These are phyloP conservation scores for Protomyces macrosporus DNA, from an alignment of 1,139 yeast species.

Conservation along the genomic window DNA sequence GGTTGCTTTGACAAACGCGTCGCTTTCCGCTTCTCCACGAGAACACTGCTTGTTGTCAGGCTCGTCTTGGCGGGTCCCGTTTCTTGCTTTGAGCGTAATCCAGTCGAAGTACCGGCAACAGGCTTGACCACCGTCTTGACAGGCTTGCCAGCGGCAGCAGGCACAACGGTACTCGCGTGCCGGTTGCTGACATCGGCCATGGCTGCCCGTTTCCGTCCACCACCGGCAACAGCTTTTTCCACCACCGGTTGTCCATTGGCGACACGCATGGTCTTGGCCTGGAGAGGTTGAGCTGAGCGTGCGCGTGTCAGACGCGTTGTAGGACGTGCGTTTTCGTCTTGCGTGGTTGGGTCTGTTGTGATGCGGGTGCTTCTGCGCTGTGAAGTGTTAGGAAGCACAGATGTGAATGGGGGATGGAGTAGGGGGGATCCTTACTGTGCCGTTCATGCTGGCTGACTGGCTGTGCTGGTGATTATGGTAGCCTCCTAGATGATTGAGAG, in stretches of 20 bases:
- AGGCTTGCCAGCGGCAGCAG: conserved; percentile 5
- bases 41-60: neutral
- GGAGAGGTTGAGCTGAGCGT: conserved; percentile 4
- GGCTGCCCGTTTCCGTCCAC: conserved; percentile 37
- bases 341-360: conserved; percentile 9
- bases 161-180: conserved; percentile 17
- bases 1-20: neutral
- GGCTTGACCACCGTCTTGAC: neutral
- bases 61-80: conserved; percentile 7
- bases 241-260: neutral
- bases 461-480: no score
- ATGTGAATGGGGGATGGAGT: neutral
- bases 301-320: conserved; percentile 21
- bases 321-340: conserved; percentile 24
- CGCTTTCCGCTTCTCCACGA: conserved; percentile 14
- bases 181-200: conserved; percentile 39
- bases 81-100: neutral
- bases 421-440: neutral
- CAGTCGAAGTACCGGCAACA: neutral
- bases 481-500: no score
- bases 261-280: neutral
- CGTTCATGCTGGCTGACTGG: neutral
- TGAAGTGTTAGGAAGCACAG: neutral
- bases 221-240: neutral
- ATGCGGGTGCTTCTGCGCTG: conserved; percentile 22